These are phyloP conservation scores for Pneumocystis wakefieldiae DNA, from an alignment of 1,139 yeast genomes.

Conservation along the genomic window DNA sequence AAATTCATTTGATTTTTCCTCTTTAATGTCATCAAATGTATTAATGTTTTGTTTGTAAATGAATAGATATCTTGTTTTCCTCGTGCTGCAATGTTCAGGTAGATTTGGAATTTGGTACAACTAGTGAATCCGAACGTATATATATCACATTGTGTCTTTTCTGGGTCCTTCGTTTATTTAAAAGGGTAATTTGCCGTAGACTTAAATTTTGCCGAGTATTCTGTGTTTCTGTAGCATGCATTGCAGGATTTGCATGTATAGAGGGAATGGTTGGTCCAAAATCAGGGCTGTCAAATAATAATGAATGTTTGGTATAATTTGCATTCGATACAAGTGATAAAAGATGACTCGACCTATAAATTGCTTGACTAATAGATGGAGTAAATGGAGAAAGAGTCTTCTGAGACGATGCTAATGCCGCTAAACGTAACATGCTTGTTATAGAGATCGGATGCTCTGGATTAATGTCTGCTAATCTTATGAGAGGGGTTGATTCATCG, in stretches of 20 bases:
- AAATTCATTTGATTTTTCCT: background rate
- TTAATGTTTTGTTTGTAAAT: background rate
- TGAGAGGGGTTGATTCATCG: background rate
- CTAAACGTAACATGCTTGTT: slow-evolving; percentile 51
- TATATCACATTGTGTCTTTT: background rate
- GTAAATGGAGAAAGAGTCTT: slow-evolving; percentile 58
- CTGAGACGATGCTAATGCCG: slow-evolving; percentile 55
- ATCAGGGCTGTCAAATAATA: background rate
- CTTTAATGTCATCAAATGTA: background rate
- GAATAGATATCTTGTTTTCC: background rate
- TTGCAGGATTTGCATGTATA: background rate
- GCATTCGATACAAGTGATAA: background rate
- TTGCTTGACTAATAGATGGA: slow-evolving; percentile 40
- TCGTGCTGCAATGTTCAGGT: background rate
- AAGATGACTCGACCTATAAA: slow-evolving; percentile 33
- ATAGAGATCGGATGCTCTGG: slow-evolving; percentile 48
- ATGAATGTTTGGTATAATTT: background rate
- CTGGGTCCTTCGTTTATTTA: background rate
- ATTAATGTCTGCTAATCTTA: slow-evolving; percentile 29
- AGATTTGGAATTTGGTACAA: background rate
- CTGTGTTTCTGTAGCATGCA: background rate
- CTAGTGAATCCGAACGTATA: background rate
- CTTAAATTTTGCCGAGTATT: background rate
- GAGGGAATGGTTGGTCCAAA: background rate
- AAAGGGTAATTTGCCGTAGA: background rate